Conservation (phyloP, 495 filamentous ascomycete genomes). For the Tuber magnatum region DNA sequence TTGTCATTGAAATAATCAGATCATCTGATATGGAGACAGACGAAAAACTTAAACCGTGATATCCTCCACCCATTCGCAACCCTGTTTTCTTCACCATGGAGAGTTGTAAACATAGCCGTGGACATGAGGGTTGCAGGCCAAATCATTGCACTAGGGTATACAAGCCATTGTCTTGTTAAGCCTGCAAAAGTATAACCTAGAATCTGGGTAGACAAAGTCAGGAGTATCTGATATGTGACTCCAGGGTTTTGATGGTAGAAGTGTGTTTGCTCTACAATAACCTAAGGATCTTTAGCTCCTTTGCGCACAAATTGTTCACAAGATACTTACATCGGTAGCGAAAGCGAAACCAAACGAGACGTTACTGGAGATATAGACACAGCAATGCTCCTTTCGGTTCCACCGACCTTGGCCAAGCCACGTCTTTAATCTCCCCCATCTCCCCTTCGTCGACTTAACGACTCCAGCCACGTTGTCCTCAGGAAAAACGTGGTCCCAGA, state of each 20-base stretch:
- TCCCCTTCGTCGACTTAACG: constrained; percentile 26
- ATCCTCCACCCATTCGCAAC: constrained; percentile 79
- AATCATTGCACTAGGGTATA: constrained; percentile 79
- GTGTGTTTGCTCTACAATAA: constrained; percentile 79
- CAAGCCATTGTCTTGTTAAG: constrained; percentile 67
- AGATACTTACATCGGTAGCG: constrained; percentile 57
- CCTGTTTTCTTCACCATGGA: constrained; percentile 75
- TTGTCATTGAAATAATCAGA: constrained; percentile 15
- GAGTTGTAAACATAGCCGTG: constrained; percentile 74
- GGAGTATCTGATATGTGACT: constrained; percentile 68
- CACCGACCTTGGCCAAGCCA: constrained; percentile 74
- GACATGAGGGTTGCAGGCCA: constrained; percentile 87
- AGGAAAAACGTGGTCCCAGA: constrained; percentile 62
- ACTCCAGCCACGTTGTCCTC: constrained; percentile 11
- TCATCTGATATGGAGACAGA: constrained; percentile 43
- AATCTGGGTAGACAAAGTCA: constrained; percentile 77
- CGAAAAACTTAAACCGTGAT: constrained; percentile 75
- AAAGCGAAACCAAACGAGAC: constrained; percentile 88
- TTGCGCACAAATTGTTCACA: neutral
- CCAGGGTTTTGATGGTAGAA: constrained; percentile 74
- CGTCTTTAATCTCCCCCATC: constrained; percentile 49
- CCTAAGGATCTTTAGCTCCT: constrained; percentile 40
- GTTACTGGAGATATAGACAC: constrained; percentile 82
- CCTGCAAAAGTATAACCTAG: constrained; percentile 79
- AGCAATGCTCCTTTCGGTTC: constrained; percentile 83